phyloP scores from a whole-genome alignment of 2,329 filamentous ascomycete genomes.

The Aureobasidium mangrovei region DNA sequence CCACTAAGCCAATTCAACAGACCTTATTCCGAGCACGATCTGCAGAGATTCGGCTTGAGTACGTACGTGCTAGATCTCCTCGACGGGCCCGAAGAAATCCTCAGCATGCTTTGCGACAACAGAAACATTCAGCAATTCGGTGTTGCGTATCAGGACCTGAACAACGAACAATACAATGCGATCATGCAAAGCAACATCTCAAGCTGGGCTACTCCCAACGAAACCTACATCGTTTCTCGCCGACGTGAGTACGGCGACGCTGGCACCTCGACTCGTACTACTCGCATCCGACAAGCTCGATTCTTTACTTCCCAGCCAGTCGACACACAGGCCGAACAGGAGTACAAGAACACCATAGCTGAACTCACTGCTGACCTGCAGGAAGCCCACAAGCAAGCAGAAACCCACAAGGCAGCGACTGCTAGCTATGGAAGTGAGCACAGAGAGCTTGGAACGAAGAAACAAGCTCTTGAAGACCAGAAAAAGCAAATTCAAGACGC shows the following conservation, averaged over 20 bases:
- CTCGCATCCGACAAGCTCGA: slow-evolving; percentile 49
- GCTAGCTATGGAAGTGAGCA: slow-evolving; percentile 17
- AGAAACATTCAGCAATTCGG: slow-evolving; percentile 60
- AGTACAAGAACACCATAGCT: slow-evolving; percentile 47
- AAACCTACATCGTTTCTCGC: slow-evolving; percentile 56
- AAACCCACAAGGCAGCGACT: slow-evolving; percentile 18
- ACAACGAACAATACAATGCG: slow-evolving; percentile 57
- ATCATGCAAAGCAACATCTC: slow-evolving; percentile 52
- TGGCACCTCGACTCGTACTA: slow-evolving; percentile 61
- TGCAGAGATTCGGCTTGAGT: slow-evolving; percentile 58
- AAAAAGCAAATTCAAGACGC: slow-evolving; percentile 59
- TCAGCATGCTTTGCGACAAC: slow-evolving; percentile 80
- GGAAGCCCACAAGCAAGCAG: slow-evolving; percentile 31
- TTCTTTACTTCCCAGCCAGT: slow-evolving; percentile 73
- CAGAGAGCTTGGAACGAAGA: slow-evolving; percentile 19
- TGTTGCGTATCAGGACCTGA: slow-evolving; percentile 55
- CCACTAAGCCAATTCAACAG: slow-evolving; percentile 47
- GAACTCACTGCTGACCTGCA: slow-evolving; percentile 33
- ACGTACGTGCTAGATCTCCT: slow-evolving; percentile 73
- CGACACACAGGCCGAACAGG: slow-evolving; percentile 54
- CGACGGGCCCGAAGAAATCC: slow-evolving; percentile 69
- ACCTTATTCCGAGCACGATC: slow-evolving; percentile 47
- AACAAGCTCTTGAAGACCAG: slow-evolving; percentile 43
- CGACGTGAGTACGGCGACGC: slow-evolving; percentile 72
- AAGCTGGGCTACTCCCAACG: slow-evolving; percentile 60